phyloP scores from a whole-genome alignment of 371 early-diverging fungal genomes.

The Vavraia culicis region DNA sequence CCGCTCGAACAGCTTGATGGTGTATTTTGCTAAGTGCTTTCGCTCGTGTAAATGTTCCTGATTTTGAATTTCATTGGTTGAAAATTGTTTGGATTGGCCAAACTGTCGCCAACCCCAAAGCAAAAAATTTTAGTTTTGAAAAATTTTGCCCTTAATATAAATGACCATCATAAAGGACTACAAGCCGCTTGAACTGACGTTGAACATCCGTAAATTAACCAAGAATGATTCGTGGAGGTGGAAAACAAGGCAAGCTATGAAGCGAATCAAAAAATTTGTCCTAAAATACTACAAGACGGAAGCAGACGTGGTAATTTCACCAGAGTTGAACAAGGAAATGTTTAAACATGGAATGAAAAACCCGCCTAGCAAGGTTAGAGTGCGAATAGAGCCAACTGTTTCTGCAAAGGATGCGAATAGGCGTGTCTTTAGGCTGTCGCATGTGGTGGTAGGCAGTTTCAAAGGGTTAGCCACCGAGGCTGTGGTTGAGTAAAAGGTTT shows the following conservation, averaged over 20 bases:
- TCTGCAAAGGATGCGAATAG: too few species aligned
- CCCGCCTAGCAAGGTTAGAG: conserved; percentile 20
- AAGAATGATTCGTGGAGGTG: conserved; percentile 11
- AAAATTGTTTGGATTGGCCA: too few species aligned
- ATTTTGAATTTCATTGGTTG: too few species aligned
- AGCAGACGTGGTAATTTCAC: conserved; percentile 7
- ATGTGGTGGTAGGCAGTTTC: conserved; percentile 21
- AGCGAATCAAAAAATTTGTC: conserved; percentile 9
- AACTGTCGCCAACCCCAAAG: too few species aligned
- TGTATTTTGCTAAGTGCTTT: too few species aligned
- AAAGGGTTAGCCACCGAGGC: conserved; percentile 16
- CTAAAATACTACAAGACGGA: conserved; percentile 14
- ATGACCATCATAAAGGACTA: conserved; percentile 10
- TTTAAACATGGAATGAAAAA: conserved; percentile 13
- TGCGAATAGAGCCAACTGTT: conserved; percentile 15
- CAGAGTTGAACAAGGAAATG: conserved; percentile 21
- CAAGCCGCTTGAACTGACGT: conserved; percentile 17
- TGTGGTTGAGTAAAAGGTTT: conserved; percentile 15
- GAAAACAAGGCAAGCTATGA: conserved; percentile 11
- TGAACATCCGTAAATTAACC: conserved; percentile 20
- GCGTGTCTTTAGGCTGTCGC: too few species aligned
- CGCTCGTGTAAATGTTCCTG: too few species aligned
- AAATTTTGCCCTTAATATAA: too few species aligned
- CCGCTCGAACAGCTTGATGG: too few species aligned
- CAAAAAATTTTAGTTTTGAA: too few species aligned